phyloP scores from a whole-genome alignment of 2,329 filamentous ascomycete genomes.

The Aureobasidium sp. region DNA sequence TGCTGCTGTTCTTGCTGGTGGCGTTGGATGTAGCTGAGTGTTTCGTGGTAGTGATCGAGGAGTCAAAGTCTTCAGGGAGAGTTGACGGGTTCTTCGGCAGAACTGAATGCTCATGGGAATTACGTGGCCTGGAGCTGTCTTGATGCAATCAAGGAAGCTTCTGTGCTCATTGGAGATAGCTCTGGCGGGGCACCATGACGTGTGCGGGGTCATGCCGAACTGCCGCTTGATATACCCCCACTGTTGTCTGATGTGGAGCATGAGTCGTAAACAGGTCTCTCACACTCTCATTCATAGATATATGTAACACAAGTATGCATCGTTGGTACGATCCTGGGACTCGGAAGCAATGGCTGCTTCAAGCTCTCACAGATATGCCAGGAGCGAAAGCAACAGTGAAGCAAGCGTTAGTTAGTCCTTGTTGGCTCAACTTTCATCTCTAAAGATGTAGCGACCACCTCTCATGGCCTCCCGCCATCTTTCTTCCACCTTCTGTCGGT shows the following conservation, averaged over 20 bases:
- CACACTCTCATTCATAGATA: neutral
- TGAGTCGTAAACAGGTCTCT: too few relatives aligned
- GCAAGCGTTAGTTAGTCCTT: neutral
- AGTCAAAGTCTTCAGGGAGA: neutral
- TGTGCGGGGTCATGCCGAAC: neutral
- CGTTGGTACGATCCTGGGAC: too few relatives aligned
- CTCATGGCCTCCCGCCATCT: slow-evolving; percentile 77
- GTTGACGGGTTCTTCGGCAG: neutral
- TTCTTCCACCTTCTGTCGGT: slow-evolving; percentile 60
- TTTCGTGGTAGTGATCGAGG: neutral
- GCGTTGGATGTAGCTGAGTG: neutral
- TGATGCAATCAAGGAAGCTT: slow-evolving; percentile 9
- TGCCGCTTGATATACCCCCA: slow-evolving; percentile 3
- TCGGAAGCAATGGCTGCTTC: neutral
- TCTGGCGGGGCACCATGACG: slow-evolving; percentile 4
- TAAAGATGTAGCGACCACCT: slow-evolving; percentile 72
- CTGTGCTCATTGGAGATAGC: neutral
- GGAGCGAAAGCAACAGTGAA: neutral
- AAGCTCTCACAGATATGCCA: neutral
- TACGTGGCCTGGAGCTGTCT: neutral
- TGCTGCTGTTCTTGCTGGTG: neutral
- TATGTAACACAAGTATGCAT: neutral
- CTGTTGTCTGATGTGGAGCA: neutral
- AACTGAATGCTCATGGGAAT: neutral
- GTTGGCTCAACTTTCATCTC: slow-evolving; percentile 53